Evolutionary conservation across 2,329 filamentous ascomycete species (phyloP).

Genomic region (Claviceps arundinis): DNA sequence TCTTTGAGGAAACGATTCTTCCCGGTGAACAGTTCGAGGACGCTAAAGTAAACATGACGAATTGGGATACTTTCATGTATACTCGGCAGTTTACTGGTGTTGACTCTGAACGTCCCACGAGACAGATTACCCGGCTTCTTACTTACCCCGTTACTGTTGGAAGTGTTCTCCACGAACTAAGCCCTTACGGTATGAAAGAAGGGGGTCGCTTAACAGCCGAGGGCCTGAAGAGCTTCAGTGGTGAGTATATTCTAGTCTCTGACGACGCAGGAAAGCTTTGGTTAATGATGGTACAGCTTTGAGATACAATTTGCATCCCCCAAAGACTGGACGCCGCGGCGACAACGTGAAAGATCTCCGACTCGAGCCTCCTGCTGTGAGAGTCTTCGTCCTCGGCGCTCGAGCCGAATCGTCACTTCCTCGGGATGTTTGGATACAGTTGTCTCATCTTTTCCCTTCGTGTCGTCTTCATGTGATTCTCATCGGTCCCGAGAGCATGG

Average conservation of each 20-base stretch:
- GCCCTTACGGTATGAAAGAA: constrained; percentile 71
- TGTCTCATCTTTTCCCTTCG: constrained; percentile 89
- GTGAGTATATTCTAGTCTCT: constrained; percentile 36
- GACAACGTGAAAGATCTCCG: constrained; percentile 64
- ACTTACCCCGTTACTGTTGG: constrained; percentile 90
- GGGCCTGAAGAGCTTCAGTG: constrained; percentile 85
- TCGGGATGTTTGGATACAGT: constrained; percentile 83
- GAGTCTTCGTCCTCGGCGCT: constrained; percentile 85
- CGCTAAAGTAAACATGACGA: constrained; percentile 89
- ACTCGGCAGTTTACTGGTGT: constrained; percentile 84
- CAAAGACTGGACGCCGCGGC: constrained; percentile 56
- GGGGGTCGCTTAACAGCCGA: constrained; percentile 70
- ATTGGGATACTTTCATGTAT: constrained; percentile 96
- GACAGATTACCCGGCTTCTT: constrained; percentile 82
- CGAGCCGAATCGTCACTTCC: constrained; percentile 96
- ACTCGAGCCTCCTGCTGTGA: constrained; percentile 73
- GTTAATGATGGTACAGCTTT: constrained; percentile 43
- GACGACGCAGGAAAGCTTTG: neutral
- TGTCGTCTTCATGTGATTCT: constrained; percentile 85
- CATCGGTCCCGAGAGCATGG: constrained; percentile 92
- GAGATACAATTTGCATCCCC: constrained; percentile 86
- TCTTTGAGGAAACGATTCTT: constrained; percentile 90
- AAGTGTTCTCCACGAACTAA: constrained; percentile 86
- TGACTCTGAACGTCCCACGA: constrained; percentile 78
- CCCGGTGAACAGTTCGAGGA: constrained; percentile 84